Base-by-base conservation (phyloP, 345 rosid genomes). In the Cardamine occulta region DNA sequence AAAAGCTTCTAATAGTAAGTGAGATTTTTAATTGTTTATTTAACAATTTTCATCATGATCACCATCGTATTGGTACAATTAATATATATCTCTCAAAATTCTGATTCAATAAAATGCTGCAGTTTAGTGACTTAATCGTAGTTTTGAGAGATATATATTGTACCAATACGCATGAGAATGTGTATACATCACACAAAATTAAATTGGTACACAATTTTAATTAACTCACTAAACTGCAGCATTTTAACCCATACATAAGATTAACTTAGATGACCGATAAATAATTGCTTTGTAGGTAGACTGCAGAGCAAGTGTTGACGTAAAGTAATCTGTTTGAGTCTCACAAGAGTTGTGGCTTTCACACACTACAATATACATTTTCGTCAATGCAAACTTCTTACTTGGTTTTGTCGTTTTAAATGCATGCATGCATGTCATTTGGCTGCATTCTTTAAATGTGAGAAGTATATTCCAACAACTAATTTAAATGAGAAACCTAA, bases 381-480 rank as follows among this genome's bases (percentile, higher is more conserved):
- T 55, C 28, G 61, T 53, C 66, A 56, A 12, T 64, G 61, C 56
- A 64, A 70, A 70, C 61, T 56, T 64, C 55, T 65, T n/a, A 49
- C 52, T 73, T 45, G 54, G 53, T 7, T 78, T 66, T 53, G 42
- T 78, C 69, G 44, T 73, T 73, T 45, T 62, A 66, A 44, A 68
- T 61, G 81, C 78, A 78, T 78, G 74, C 78, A 73, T 67, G 78
- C 70, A 78, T 78, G 59, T 66, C 57, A 61, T 44, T 14, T 61
- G 77, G 74, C 69, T 73, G 59, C 64, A 60, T 14, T 60, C 78
- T 54, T 73, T 73, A 45, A 73, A 67, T 78, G 53, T 62, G 70
- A 78, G 74, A 73, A 78, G 53, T 73, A 66, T 78, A 61, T 67
- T 67, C 63, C 81, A 78, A 73, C 78, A 60, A 78, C 74, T 67